phyloP scores from a whole-genome alignment of 192 early-diverging fungal species.

The Mortierella alpina region DNA sequence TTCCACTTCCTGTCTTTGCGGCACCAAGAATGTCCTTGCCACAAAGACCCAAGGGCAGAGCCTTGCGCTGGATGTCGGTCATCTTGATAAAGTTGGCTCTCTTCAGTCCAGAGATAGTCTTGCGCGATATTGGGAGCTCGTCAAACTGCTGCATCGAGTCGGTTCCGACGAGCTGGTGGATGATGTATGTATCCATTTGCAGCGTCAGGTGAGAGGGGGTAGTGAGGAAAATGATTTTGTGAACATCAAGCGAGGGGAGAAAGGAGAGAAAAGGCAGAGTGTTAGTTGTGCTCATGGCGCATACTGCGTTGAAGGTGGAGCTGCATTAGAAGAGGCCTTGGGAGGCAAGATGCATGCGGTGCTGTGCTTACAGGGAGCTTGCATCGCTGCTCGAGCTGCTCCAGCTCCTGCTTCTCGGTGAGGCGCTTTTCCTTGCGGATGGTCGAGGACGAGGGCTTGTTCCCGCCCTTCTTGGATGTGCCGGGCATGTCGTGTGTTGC shows the following conservation, averaged over 20 bases:
- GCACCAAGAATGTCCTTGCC: conserved; percentile 84
- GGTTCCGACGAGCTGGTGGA: conserved; percentile 13
- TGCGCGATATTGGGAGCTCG: conserved; percentile 62
- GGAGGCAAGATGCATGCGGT: no score
- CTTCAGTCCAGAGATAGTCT: conserved; percentile 77
- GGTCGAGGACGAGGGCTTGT: conserved; percentile 18
- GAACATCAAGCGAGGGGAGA: not conserved
- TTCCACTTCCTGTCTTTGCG: conserved; percentile 89
- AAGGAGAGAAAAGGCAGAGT: not conserved
- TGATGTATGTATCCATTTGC: no score
- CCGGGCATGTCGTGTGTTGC: conserved; percentile 6
- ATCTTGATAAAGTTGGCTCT: conserved; percentile 89
- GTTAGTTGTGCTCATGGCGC: not conserved
- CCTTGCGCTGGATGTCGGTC: conserved; percentile 93
- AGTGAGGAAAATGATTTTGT: not conserved
- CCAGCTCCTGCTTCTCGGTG: conserved; percentile 60
- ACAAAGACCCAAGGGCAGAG: conserved; percentile 75
- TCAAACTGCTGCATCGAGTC: conserved; percentile 54
- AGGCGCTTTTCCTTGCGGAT: conserved; percentile 56
- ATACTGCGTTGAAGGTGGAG: no score
- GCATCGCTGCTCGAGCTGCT: conserved; percentile 57
- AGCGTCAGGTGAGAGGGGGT: no score
- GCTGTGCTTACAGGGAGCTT: conserved; percentile 54
- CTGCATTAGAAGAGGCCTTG: no score
- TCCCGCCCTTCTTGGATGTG: conserved; percentile 25